Percentiles rank a stretch among this genome's conserved stretches.
phyloP scores from a whole-genome alignment of 1,139 yeast species.

The Ogataea hybrid region DNA sequence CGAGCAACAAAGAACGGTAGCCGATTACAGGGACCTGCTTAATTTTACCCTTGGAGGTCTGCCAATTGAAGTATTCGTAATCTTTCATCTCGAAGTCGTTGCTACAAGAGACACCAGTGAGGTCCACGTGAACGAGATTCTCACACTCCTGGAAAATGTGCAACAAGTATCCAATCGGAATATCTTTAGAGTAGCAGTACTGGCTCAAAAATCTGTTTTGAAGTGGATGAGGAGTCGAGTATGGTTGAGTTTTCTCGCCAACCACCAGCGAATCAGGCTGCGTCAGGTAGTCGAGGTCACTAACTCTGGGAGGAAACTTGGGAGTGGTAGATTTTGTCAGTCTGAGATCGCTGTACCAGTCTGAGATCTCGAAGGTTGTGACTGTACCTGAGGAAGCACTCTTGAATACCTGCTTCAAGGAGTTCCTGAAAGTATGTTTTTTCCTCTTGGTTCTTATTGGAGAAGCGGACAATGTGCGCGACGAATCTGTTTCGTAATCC shows the following conservation, averaged over 20 bases:
- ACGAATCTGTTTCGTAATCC: conserved; percentile 17
- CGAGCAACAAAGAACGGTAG: conserved; percentile 20
- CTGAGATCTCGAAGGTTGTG: conserved; percentile 11
- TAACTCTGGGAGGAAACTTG: not conserved
- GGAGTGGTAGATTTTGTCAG: not conserved
- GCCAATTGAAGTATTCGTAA: conserved; percentile 30
- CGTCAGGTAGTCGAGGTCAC: not conserved
- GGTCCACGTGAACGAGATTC: conserved; percentile 46
- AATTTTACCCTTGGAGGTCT: conserved; percentile 21
- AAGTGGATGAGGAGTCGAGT: conserved; percentile 48
- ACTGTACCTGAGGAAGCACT: not conserved
- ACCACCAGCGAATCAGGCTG: not conserved
- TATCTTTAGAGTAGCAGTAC: conserved; percentile 58
- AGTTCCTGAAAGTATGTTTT: conserved; percentile 5
- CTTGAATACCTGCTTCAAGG: conserved; percentile 18
- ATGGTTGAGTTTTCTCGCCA: conserved; percentile 26
- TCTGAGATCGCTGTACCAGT: conserved; percentile 9
- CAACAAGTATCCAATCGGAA: conserved; percentile 66
- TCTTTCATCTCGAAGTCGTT: conserved; percentile 53
- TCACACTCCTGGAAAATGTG: conserved; percentile 62
- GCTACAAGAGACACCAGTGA: conserved; percentile 56
- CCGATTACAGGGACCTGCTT: conserved; percentile 5
- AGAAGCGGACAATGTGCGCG: conserved; percentile 16
- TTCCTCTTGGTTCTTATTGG: conserved; percentile 15
- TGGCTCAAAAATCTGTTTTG: conserved; percentile 56